A percentile compares a stretch with the other conserved stretches of the same genome.
Conservation (phyloP, 1,139 yeast species). For the Yamadazyma spencermartinsiae region DNA sequence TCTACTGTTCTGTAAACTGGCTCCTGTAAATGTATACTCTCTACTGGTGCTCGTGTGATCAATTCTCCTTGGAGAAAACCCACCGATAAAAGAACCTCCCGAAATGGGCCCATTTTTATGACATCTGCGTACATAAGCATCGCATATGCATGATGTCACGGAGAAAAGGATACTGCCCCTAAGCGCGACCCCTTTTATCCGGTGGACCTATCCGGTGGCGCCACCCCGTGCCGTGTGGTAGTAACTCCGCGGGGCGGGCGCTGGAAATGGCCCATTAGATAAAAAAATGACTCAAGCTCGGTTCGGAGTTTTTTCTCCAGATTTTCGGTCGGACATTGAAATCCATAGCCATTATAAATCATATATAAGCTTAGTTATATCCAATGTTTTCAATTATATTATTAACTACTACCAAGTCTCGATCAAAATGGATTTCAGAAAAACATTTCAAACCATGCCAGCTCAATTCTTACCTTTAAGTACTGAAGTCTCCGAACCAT, state of each 20-base stretch:
- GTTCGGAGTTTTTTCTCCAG: not conserved
- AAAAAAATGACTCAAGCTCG: not conserved
- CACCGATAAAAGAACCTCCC: too few species aligned
- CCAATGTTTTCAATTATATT: not conserved
- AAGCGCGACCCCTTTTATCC: not conserved
- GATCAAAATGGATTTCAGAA: slow-evolving; percentile 15
- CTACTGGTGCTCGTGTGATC: too few species aligned
- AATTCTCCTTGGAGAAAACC: too few species aligned
- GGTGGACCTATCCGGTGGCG: not conserved
- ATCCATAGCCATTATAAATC: not conserved
- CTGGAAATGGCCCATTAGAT: not conserved
- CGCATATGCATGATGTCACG: too few species aligned
- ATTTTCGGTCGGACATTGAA: not conserved
- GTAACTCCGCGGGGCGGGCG: too few species aligned
- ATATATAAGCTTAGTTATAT: not conserved
- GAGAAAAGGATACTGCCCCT: not conserved
- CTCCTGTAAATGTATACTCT: too few species aligned
- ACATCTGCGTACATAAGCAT: too few species aligned
- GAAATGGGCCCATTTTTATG: too few species aligned
- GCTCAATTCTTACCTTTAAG: slow-evolving; percentile 50
- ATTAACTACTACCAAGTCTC: not conserved
- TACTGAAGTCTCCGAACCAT: slow-evolving; percentile 58
- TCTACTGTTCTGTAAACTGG: too few species aligned
- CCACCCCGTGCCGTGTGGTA: too few species aligned
- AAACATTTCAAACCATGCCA: slow-evolving; percentile 17